These are phyloP conservation scores for Populus hybrid DNA, from an alignment of 441 rosid genomes.

Conservation along the genomic window DNA sequence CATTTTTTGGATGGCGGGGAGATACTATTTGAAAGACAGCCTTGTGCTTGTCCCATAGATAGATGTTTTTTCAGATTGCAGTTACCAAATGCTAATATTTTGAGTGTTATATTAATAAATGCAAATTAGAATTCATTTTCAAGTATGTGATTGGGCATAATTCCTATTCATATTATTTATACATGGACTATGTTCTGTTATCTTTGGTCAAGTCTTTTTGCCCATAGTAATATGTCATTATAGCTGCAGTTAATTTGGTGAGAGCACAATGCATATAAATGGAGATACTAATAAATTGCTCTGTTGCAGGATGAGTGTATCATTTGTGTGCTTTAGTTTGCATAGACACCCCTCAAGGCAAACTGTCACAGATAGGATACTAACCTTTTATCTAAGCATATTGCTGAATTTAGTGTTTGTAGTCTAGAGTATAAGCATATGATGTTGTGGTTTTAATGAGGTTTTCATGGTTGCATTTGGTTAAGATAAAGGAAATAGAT, in stretches of 20 bases:
- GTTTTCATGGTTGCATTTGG: neutral
- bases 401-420: neutral
- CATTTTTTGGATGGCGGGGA: neutral
- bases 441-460: neutral
- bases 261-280: neutral
- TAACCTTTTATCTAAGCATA: neutral
- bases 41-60: neutral
- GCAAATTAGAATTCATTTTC: neutral
- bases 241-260: neutral
- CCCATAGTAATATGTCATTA: neutral
- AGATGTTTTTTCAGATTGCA: neutral
- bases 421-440: slow-evolving; percentile 1
- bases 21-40: neutral
- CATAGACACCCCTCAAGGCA: neutral
- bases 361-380: neutral
- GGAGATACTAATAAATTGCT: too few species aligned
- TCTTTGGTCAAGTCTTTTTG: neutral
- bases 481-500: neutral
- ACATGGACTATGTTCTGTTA: neutral
- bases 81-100: neutral
- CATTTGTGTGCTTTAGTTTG: neutral
- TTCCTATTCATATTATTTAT: neutral
- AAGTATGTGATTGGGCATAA: neutral
- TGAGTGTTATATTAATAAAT: neutral
- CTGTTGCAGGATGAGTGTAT: neutral